Base-by-base conservation (phyloP, 805 yeast genomes). In the Yarrowia osloensis region DNA sequence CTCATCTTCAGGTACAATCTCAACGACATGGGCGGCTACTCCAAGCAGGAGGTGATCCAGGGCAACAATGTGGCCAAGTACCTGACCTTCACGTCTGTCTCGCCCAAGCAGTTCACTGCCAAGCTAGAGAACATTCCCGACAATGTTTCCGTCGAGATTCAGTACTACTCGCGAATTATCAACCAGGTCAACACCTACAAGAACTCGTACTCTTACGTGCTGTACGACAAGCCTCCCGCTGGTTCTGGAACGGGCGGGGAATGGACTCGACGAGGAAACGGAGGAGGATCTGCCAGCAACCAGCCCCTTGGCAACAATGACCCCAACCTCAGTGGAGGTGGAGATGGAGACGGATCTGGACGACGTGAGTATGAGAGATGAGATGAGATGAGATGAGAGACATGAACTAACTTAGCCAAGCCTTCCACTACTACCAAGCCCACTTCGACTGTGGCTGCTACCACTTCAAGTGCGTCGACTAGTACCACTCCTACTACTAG, bases 61-160 rank as follows among this genome's bases (percentile, higher is more conserved):
- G 49, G 46, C 2, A 4, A n/a, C 15, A 19, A 26, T 11, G 47
- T 55, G 21, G 35, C 63, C 39, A 57, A 57, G 15, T 57, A 57
- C 19, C 37, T 57, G 24, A 26, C 35, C 13, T 57, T 28, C 47
- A 26, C 33, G 1, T 17, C 21, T 9, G 35, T 57, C 1, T 8
- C 46, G 1, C 46, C 46, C 13, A 19, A 21, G 19, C 7, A 19
- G 28, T 57, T 19, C n/a, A 40, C 49, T 28, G 63, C 49, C 19
- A 22, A 8, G 15, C 37, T 57, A 7, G 19, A 39, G 6, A 57
- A 57, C 37, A 39, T 57, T 40, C 63, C 63, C 37, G 63, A 39
- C n/a, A 57, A 57, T 17, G 46, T 39, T 11, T 19, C 35, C 15
- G 63, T 57, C 2, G 47, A 57, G 24, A 6, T 57, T 13, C 22